phyloP scores from a whole-genome alignment of 495 filamentous ascomycete species.

The Emericellopsis terricola region DNA sequence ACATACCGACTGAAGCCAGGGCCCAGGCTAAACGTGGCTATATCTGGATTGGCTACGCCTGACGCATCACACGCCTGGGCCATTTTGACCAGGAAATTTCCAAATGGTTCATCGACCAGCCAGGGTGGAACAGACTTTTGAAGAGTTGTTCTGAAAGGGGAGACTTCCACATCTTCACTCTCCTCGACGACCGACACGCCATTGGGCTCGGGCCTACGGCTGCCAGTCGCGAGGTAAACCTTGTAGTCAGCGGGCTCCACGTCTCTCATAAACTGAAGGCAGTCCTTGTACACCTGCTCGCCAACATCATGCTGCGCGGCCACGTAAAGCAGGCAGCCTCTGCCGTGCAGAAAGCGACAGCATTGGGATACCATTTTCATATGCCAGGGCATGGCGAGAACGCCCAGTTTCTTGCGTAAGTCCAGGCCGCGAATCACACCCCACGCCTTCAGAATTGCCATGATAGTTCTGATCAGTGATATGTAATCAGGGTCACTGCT shows the following conservation, averaged over 20 bases:
- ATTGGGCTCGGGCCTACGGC: too few species aligned
- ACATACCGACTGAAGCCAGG: constrained; percentile 24
- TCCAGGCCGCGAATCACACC: constrained; percentile 33
- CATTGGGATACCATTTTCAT: constrained; percentile 51
- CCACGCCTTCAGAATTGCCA: constrained; percentile 30
- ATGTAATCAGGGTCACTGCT: constrained; percentile 32
- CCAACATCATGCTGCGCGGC: constrained; percentile 37
- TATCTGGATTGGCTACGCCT: constrained; percentile 24
- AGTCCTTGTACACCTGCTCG: constrained; percentile 33
- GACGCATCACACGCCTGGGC: constrained; percentile 18
- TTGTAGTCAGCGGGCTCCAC: constrained; percentile 47
- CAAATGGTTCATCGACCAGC: constrained; percentile 24
- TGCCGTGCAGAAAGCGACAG: constrained; percentile 46
- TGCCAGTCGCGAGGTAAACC: constrained; percentile 26
- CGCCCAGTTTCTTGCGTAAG: constrained; percentile 41
- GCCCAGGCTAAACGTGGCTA: constrained; percentile 23
- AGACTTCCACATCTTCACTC: neutral
- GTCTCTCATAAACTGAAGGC: constrained; percentile 59
- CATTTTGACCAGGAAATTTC: constrained; percentile 23
- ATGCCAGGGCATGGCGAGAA: constrained; percentile 38
- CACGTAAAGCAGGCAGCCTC: constrained; percentile 52
- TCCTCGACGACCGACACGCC: neutral
- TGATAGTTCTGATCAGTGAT: constrained; percentile 24
- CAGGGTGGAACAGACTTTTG: too few species aligned
- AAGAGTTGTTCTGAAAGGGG: too few species aligned